Percentiles rank a stretch among this genome's conserved stretches.
These are phyloP conservation scores for Euryodendron excelsum DNA, from an alignment of 148 eudicot genomes.

Conservation along the genomic window DNA sequence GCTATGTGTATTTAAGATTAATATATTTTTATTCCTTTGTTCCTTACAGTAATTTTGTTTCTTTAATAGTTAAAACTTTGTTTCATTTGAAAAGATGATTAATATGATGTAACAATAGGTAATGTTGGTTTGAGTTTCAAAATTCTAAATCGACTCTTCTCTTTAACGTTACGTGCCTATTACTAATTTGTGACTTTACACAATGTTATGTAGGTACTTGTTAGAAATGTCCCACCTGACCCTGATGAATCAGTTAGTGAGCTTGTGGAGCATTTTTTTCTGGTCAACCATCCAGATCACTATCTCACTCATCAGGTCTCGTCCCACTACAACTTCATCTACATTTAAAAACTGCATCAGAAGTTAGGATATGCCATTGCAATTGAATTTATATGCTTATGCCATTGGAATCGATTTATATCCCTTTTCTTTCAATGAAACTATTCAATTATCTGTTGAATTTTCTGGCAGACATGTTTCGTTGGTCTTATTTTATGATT, in stretches of 20 bases:
- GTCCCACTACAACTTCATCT: neutral
- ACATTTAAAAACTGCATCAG: neutral
- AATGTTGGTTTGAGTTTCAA: neutral
- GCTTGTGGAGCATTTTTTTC: constrained; percentile 68
- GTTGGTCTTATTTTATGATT: neutral
- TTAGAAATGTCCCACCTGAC: constrained; percentile 67
- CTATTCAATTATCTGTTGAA: too few species aligned
- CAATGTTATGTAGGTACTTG: constrained; percentile 52
- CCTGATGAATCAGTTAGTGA: constrained; percentile 58
- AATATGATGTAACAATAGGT: neutral
- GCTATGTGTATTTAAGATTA: neutral
- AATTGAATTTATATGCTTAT: too few species aligned
- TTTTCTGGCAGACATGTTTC: neutral
- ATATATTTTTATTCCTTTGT: neutral
- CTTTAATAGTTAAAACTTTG: neutral
- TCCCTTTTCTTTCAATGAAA: too few species aligned
- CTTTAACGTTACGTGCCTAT: neutral
- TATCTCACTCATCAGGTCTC: constrained; percentile 67
- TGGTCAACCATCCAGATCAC: constrained; percentile 69
- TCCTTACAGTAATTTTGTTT: neutral
- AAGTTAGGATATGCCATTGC: neutral
- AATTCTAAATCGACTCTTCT: neutral
- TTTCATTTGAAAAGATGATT: neutral
- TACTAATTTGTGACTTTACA: constrained; percentile 1
- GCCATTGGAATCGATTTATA: too few species aligned